Percentiles rank a stretch among this genome's conserved stretches.
These are phyloP conservation scores for Phytopythium helicoides DNA, from an alignment of 352 stramenopile genomes.

Conservation along the genomic window DNA sequence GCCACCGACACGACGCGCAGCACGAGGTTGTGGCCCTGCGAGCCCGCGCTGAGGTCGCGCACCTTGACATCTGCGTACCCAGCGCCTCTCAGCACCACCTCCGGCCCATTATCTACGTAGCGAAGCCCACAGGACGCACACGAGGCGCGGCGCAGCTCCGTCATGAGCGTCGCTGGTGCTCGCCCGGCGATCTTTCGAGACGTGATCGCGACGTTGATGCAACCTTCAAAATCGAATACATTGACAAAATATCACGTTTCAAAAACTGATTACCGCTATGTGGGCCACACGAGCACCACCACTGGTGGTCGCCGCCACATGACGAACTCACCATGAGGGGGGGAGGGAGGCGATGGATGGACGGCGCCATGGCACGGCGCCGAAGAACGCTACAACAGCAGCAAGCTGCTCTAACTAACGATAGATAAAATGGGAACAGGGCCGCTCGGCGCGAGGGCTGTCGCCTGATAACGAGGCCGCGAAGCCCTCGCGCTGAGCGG, in stretches of 20 bases:
- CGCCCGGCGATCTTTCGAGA: no score
- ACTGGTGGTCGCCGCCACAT: no score
- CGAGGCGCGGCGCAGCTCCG: conserved; percentile 39
- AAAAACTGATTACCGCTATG: no score
- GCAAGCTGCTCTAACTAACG: neutral
- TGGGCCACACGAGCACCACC: no score
- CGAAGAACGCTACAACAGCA: neutral
- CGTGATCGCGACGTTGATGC: no score
- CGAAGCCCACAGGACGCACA: conserved; percentile 19
- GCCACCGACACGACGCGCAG: conserved; percentile 67
- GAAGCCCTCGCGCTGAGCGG: conserved; percentile 1
- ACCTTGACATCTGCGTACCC: conserved; percentile 84
- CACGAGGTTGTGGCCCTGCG: conserved; percentile 81
- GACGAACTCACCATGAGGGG: no score
- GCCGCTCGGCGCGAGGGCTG: neutral
- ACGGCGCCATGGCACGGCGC: neutral
- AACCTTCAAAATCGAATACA: no score
- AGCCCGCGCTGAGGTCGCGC: conserved; percentile 63
- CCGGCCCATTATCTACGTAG: neutral
- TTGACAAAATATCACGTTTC: no score
- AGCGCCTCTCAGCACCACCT: no score
- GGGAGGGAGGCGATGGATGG: no score
- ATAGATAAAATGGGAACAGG: neutral
- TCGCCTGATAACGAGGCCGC: conserved; percentile 11
- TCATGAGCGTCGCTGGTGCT: conserved; percentile 25